These are phyloP conservation scores for Carex myosuroides DNA, from an alignment of 176 grass and related monocot species.

Conservation along the genomic window DNA sequence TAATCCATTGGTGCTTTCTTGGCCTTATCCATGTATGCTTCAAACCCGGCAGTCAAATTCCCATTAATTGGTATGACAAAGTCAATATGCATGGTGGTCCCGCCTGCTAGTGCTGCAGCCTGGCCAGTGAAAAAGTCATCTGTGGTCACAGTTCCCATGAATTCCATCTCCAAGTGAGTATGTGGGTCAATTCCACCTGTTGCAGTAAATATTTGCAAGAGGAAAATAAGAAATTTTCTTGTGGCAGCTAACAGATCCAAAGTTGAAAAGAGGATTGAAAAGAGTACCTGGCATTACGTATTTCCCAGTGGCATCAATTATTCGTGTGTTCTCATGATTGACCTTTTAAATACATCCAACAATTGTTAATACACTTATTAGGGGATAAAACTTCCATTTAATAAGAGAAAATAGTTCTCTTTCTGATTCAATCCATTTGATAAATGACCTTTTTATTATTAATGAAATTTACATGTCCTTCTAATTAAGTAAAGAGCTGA, in stretches of 20 bases:
- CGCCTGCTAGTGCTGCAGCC: slow-evolving; percentile 77
- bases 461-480: background rate
- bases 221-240: background rate
- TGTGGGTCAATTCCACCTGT: slow-evolving; percentile 95
- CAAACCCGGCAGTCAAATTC: slow-evolving; percentile 70
- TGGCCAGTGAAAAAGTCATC: slow-evolving; percentile 96
- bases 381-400: background rate
- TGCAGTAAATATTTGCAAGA: slow-evolving; percentile 13
- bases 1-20: slow-evolving; percentile 85
- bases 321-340: slow-evolving; percentile 51
- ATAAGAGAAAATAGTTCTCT: background rate
- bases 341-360: slow-evolving; percentile 38
- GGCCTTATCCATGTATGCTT: slow-evolving; percentile 66
- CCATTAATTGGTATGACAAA: slow-evolving; percentile 92
- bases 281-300: slow-evolving; percentile 93
- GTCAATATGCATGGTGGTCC: slow-evolving; percentile 97
- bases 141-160: slow-evolving; percentile 78
- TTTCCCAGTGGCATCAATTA: slow-evolving; percentile 94
- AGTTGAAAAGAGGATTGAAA: background rate
- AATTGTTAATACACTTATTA: background rate
- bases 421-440: background rate
- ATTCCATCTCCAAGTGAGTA: slow-evolving; percentile 91
- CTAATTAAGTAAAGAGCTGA: background rate
- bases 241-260: slow-evolving; percentile 12
- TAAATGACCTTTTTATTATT: background rate